Base-by-base conservation (phyloP, 2,329 filamentous ascomycete species). In the Mollisia scopiformis region DNA sequence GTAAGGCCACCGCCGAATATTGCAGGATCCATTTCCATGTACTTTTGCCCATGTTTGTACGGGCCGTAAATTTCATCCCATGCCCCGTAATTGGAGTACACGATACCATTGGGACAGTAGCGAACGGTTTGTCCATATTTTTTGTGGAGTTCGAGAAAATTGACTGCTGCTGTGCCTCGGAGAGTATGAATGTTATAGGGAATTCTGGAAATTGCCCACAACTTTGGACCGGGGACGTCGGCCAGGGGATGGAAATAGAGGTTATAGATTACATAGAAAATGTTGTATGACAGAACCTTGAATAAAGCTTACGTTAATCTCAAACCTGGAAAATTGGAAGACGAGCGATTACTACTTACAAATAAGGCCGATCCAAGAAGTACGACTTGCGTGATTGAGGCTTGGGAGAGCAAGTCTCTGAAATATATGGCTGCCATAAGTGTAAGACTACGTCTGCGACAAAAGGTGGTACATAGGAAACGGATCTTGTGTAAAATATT, bases 111-210 rank as follows among this genome's bases (percentile, higher is more conserved):
- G 0, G 71, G 73, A 2, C 64, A 62, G 11, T 72, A 54, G 7
- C 74, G 71, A 2, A 76, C 67, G 5, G 72, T 62, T 13, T 63
- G 58, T 13, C 72, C 71, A 37, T 74, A 73, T n/a, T 66, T 59
- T 10, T 70, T 63, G 35, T 73, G 69, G 3, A 68, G 51, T 1
- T 55, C 23, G 13, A 28, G 30, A 21, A 66, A 33, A 27, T 43
- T 60, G 39, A 52, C 55, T 6, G 53, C 46, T n/a, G 37, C 35
- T 7, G 37, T 54, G 19, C 64, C 61, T 21, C 37, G 21, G 13
- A 66, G 51, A 0, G 52, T 50, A 11, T 46, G 33, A 19, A 43
- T 16, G 14, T 54, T 33, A n/a, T 21, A 39, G 2, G 59, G 61
- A 3, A 64, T 21, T 14, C 57, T 47, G 8, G 57, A 63, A 2